Percentiles rank a stretch among this genome's conserved stretches.
Conservation (phyloP, 2,329 filamentous ascomycete genomes). For the Sordariomycetes sp. region DNA sequence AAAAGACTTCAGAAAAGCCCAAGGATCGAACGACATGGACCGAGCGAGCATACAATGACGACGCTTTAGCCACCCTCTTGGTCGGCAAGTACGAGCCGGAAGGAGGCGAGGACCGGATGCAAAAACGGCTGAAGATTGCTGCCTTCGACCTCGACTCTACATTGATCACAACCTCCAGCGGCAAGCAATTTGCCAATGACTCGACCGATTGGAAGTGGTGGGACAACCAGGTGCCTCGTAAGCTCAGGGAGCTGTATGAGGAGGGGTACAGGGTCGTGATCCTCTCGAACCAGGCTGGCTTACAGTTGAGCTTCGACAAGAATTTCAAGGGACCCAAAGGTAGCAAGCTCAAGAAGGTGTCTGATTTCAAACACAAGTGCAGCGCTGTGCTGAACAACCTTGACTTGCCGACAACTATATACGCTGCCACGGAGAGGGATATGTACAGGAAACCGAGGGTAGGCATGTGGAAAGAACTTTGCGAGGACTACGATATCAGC, state of each 20-base stretch:
- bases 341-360: conserved; percentile 49
- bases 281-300: conserved; percentile 80
- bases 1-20: conserved; percentile 73
- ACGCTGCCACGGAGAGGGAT: conserved; percentile 79
- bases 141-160: conserved; percentile 82
- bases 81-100: conserved; percentile 60
- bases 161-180: conserved; percentile 69
- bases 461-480: conserved; percentile 74
- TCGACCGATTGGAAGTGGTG: conserved; percentile 93
- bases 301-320: conserved; percentile 65
- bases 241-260: conserved; percentile 55
- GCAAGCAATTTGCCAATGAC: conserved; percentile 65
- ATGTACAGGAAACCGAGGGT: conserved; percentile 75
- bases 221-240: conserved; percentile 59
- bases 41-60: conserved; percentile 46
- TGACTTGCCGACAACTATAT: conserved; percentile 68
- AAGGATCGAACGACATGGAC: conserved; percentile 67
- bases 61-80: conserved; percentile 51
- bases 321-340: conserved; percentile 57
- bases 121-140: conserved; percentile 48
- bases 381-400: conserved; percentile 59
- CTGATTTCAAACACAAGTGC: conserved; percentile 78
- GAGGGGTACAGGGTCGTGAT: conserved; percentile 71
- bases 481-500: conserved; percentile 49
- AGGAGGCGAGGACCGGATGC: conserved; percentile 14